These are phyloP conservation scores for Phytophthora cryptogea DNA, from an alignment of 352 stramenopile genomes.

Conservation along the genomic window DNA sequence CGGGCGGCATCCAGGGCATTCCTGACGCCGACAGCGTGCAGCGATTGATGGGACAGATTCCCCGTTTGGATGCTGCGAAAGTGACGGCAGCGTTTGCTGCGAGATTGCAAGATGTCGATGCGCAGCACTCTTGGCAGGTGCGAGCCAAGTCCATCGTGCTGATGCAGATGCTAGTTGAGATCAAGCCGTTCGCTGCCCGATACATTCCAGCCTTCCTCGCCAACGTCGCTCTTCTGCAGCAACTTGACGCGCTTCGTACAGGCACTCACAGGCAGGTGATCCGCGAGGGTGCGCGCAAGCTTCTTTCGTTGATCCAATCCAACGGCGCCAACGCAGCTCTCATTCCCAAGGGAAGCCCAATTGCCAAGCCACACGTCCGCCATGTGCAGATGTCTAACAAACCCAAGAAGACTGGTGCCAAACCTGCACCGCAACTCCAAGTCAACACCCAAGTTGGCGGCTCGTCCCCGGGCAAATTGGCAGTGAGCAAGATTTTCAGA, in stretches of 20 bases:
- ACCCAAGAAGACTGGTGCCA: constrained; percentile 17
- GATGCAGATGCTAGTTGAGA: constrained; percentile 60
- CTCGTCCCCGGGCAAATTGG: constrained; percentile 23
- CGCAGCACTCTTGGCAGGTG: constrained; percentile 46
- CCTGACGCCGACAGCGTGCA: constrained; percentile 50
- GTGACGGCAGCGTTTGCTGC: constrained; percentile 39
- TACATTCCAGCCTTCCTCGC: constrained; percentile 41
- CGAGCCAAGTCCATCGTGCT: constrained; percentile 59
- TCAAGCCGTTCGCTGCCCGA: constrained; percentile 33
- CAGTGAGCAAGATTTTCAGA: constrained; percentile 25
- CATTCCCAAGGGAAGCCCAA: constrained; percentile 36
- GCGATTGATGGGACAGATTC: constrained; percentile 50
- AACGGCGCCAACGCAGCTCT: constrained; percentile 46
- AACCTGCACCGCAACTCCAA: background rate
- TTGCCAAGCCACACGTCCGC: constrained; percentile 33
- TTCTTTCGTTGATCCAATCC: constrained; percentile 59
- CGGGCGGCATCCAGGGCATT: constrained; percentile 55
- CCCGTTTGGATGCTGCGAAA: constrained; percentile 35
- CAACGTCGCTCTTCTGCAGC: constrained; percentile 31
- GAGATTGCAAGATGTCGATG: constrained; percentile 41
- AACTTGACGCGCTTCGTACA: constrained; percentile 40
- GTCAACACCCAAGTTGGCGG: constrained; percentile 7
- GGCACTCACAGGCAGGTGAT: constrained; percentile 46
- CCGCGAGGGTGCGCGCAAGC: constrained; percentile 55
- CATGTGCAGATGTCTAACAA: constrained; percentile 27